Percentiles rank a stretch among this genome's conserved stretches.
phyloP scores from a whole-genome alignment of 2,329 filamentous ascomycete genomes.

The Cercospora nicotianae region DNA sequence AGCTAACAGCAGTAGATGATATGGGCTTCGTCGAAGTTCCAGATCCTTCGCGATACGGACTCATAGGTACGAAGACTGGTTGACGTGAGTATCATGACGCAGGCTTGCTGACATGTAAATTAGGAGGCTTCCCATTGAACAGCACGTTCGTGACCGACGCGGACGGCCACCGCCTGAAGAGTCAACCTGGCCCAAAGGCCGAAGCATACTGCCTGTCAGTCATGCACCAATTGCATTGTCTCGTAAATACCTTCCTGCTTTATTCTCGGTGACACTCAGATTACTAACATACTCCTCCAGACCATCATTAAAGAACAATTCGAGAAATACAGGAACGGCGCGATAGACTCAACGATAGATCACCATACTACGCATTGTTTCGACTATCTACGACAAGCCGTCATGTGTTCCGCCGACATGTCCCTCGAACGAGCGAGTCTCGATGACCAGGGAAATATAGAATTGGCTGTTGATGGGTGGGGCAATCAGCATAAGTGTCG shows the following conservation, averaged over 20 bases:
- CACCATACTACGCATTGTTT: conserved; percentile 11
- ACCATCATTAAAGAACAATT: background rate
- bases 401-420: conserved; percentile 15
- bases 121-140: conserved; percentile 8
- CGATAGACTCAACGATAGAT: background rate
- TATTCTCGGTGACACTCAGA: background rate
- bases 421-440: conserved; percentile 7
- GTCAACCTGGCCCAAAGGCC: background rate
- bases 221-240: conserved; percentile 14
- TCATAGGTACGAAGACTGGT: background rate
- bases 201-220: conserved; percentile 13
- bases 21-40: conserved; percentile 13
- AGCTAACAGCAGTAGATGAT: background rate
- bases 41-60: conserved; percentile 1
- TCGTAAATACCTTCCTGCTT: background rate
- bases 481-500: conserved; percentile 12
- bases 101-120: background rate
- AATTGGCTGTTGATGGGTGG: conserved; percentile 13
- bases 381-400: conserved; percentile 10
- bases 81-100: background rate
- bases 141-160: background rate
- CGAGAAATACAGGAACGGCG: background rate
- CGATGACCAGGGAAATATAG: conserved; percentile 1
- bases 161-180: background rate
- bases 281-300: background rate